These are phyloP conservation scores for Dipodascus albidus DNA, from an alignment of 805 yeast genomes.

Conservation along the genomic window DNA sequence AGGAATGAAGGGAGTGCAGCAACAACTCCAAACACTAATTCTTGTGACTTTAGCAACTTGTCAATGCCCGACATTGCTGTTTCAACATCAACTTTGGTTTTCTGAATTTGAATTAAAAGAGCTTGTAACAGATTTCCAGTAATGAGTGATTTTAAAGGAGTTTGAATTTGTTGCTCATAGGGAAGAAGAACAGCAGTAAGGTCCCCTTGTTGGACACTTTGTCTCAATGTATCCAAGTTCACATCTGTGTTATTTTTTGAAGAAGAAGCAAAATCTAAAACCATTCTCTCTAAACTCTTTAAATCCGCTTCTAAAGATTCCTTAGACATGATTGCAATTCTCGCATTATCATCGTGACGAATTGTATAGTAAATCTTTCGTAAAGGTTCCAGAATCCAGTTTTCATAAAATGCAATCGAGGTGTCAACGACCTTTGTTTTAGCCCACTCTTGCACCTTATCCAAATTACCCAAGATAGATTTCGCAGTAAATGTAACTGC, in stretches of 20 bases:
- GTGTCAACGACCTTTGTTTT: conserved; percentile 53
- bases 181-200: conserved; percentile 65
- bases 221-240: conserved; percentile 27
- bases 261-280: conserved; percentile 46
- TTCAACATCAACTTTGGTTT: conserved; percentile 90
- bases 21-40: conserved; percentile 83
- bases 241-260: conserved; percentile 3
- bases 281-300: conserved; percentile 79
- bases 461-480: conserved; percentile 37
- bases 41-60: conserved; percentile 78
- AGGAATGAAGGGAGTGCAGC: conserved; percentile 63
- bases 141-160: conserved; percentile 53
- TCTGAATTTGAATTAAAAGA: conserved; percentile 83
- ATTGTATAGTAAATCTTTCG: conserved; percentile 63
- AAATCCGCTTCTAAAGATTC: conserved; percentile 70
- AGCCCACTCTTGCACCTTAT: conserved; percentile 44
- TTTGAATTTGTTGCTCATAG: conserved; percentile 64
- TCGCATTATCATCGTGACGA: conserved; percentile 67
- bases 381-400: conserved; percentile 78
- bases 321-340: conserved; percentile 67
- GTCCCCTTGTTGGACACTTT: conserved; percentile 59
- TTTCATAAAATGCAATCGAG: conserved; percentile 49
- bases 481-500: conserved; percentile 13
- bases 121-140: conserved; percentile 67
- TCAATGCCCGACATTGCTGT: conserved; percentile 87